Evolutionary conservation across 169 alveolate species (phyloP).

Genomic region (Cardiosporidium cionae): DNA sequence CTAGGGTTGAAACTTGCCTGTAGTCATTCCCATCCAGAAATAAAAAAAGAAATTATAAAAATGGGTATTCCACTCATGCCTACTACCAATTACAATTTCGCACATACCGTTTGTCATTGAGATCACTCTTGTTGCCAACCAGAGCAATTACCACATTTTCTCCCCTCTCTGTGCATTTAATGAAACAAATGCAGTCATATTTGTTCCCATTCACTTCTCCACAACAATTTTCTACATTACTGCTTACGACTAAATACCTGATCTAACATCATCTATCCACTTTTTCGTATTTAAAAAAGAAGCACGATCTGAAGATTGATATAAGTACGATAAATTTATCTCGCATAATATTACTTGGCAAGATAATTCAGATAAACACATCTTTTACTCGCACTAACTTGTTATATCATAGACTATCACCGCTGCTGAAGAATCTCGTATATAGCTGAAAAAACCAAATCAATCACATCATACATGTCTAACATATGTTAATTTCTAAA

Average conservation of each 20-base stretch:
- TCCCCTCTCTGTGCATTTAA: constrained; percentile 75
- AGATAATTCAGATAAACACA: no score
- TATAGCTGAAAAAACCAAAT: constrained; percentile 51
- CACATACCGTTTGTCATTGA: constrained; percentile 79
- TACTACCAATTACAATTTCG: neutral
- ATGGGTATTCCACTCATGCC: neutral
- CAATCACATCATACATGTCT: neutral
- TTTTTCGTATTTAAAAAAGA: constrained; percentile 78
- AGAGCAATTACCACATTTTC: constrained; percentile 86
- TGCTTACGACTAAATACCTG: constrained; percentile 32
- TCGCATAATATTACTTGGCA: no score
- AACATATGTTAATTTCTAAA: neutral
- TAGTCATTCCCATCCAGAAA: neutral
- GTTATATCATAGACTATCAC: constrained; percentile 91
- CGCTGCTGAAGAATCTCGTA: constrained; percentile 93
- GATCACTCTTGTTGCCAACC: constrained; percentile 95
- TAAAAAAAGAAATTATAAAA: neutral
- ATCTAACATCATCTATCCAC: constrained; percentile 95
- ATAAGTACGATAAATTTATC: no score
- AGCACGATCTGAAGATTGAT: constrained; percentile 44
- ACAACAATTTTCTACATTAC: neutral
- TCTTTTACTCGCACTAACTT: constrained; percentile 37
- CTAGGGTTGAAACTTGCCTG: constrained; percentile 80
- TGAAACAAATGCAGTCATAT: neutral
- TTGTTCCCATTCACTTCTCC: neutral